These are phyloP conservation scores for Gymnopilus junonius DNA, from an alignment of 768 basidiomycete genomes.

Conservation along the genomic window DNA sequence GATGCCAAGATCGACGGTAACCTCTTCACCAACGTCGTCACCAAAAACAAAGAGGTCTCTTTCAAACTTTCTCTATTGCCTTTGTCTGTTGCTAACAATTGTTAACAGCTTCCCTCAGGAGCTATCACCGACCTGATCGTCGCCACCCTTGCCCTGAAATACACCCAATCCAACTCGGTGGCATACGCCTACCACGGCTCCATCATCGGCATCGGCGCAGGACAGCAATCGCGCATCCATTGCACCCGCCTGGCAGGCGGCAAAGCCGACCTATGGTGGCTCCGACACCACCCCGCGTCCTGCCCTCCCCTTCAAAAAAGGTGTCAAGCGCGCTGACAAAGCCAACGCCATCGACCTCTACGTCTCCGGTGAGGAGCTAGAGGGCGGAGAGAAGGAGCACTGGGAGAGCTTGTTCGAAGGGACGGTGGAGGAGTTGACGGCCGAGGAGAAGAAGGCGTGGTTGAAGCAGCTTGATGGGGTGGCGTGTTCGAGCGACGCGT, in stretches of 20 bases:
- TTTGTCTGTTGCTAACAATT: not conserved
- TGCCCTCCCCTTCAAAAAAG: conserved; percentile 95
- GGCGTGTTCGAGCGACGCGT: conserved; percentile 94
- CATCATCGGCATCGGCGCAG: conserved; percentile 94
- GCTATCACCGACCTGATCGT: conserved; percentile 94
- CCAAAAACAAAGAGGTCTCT: conserved; percentile 79
- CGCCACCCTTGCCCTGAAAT: conserved; percentile 95
- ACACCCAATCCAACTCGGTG: conserved; percentile 99
- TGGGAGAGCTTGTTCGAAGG: conserved; percentile 91
- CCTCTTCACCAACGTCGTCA: conserved; percentile 89
- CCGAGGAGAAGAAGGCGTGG: conserved; percentile 77
- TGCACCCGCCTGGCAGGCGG: conserved; percentile 97
- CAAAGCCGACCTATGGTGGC: conserved; percentile 99
- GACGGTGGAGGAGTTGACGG: conserved; percentile 65
- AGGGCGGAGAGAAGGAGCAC: conserved; percentile 86
- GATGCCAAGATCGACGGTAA: conserved; percentile 82
- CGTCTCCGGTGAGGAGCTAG: conserved; percentile 87
- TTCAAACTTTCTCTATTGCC: not conserved
- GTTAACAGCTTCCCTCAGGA: conserved; percentile 66
- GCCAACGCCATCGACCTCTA: conserved; percentile 98
- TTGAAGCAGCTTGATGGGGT: conserved; percentile 78
- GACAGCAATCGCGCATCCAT: conserved; percentile 98
- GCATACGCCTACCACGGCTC: conserved; percentile 93
- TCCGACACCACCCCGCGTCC: conserved; percentile 96
- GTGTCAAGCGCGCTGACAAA: conserved; percentile 96